Evolutionary conservation across 2,329 filamentous ascomycete species (phyloP).

Genomic region (Colletotrichum horii): DNA sequence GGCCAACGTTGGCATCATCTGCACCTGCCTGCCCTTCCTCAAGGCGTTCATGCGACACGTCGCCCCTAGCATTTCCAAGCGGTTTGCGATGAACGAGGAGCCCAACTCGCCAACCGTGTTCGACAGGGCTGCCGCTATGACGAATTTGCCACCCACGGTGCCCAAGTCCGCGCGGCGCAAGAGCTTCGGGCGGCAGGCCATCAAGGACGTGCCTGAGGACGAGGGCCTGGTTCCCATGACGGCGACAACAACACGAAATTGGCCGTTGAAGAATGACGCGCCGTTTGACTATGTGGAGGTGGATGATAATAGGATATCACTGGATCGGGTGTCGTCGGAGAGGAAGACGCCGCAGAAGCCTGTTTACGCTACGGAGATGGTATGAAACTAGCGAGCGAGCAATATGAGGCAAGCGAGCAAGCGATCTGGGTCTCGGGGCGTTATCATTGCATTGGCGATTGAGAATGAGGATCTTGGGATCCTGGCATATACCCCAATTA

Average conservation of each 20-base stretch:
- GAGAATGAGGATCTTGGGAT: not conserved
- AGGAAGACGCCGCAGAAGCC: not conserved
- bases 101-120: slow-evolving; percentile 5
- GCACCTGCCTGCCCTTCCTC: slow-evolving; percentile 18
- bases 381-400: not conserved
- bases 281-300: not conserved
- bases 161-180: not conserved
- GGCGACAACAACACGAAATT: not conserved
- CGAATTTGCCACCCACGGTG: not conserved
- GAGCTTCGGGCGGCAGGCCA: not conserved
- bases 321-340: not conserved
- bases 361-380: slow-evolving; percentile 7
- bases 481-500: not conserved
- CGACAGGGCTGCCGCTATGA: slow-evolving; percentile 7
- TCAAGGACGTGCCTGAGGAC: not conserved
- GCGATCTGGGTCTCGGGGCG: not conserved
- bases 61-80: not conserved
- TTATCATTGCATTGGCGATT: not conserved
- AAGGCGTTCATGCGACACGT: slow-evolving; percentile 12
- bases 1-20: slow-evolving; percentile 20
- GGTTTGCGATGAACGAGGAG: not conserved
- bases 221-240: not conserved
- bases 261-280: not conserved
- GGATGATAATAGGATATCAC: not conserved
- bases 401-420: not conserved